Conservation (phyloP, 352 stramenopile species). For the Phytophthora pinifolia region DNA sequence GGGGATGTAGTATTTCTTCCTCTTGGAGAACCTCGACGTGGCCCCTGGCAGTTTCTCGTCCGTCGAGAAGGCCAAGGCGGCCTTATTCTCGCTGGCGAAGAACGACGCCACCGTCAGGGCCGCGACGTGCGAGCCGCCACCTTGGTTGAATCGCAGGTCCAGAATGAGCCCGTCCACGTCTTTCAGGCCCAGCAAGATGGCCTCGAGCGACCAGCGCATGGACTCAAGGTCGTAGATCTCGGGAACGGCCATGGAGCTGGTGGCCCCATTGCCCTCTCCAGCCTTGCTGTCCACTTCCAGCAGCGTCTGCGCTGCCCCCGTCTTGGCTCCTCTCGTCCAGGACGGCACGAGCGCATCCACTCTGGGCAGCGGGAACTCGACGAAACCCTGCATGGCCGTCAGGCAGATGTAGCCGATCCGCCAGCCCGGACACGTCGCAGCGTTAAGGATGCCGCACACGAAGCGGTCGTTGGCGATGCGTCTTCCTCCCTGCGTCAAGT, state of each 20-base stretch:
- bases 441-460: slow-evolving; percentile 69
- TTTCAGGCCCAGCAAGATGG: slow-evolving; percentile 64
- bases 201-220: slow-evolving; percentile 86
- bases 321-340: slow-evolving; percentile 30
- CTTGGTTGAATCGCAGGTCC: slow-evolving; percentile 75
- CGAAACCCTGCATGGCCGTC: slow-evolving; percentile 76
- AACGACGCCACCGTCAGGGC: slow-evolving; percentile 73
- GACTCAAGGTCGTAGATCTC: slow-evolving; percentile 87
- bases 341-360: slow-evolving; percentile 60
- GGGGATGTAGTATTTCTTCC: slow-evolving; percentile 64
- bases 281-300: slow-evolving; percentile 19
- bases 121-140: slow-evolving; percentile 63
- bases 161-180: slow-evolving; percentile 72
- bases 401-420: slow-evolving; percentile 78
- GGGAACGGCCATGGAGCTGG: slow-evolving; percentile 44
- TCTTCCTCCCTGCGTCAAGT: slow-evolving; percentile 55
- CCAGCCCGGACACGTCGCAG: slow-evolving; percentile 72
- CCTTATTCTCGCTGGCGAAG: slow-evolving; percentile 51
- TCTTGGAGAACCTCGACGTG: slow-evolving; percentile 46
- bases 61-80: slow-evolving; percentile 60
- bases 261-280: slow-evolving; percentile 4
- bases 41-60: slow-evolving; percentile 59
- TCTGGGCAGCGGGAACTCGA: slow-evolving; percentile 70
- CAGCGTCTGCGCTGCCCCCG: slow-evolving; percentile 13
- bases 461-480: slow-evolving; percentile 65